Evolutionary conservation across 495 filamentous ascomycete species (phyloP), one percentile per base, ranked within the genome.

Genomic region (Ascobolus immersus): DNA sequence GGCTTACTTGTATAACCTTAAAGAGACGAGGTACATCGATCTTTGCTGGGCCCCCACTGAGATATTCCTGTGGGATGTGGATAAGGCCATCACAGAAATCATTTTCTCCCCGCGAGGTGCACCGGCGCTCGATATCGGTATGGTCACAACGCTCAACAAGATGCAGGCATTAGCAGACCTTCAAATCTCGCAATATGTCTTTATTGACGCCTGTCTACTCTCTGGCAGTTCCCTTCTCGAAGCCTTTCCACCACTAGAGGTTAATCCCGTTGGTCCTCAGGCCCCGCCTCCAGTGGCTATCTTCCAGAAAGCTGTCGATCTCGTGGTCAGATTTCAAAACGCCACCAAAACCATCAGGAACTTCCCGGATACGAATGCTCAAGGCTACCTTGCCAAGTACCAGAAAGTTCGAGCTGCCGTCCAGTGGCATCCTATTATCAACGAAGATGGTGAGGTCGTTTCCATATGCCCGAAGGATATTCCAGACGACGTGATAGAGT

Each of bases 21-120:
- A 74, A 36, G 65, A 72, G 47, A 61, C 67, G 34, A 60, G 69
- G 28, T 70, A 74, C 32, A 61, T 76, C 35, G 76, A 80, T 37
- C 73, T 73, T 13, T 61, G 93, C 39, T 79, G 74, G 52, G 82
- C 79, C 20, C 67, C 79, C 2, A 67, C 80, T n/a, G 82, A 93
- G 50, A 56, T 79, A 12, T 65, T 99, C 38, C 59, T 92, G 17
- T 94, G 84, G 44, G 77, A 80, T 21, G 64, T 84, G 31, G 71
- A 79, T 20, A 78, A 77, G 47, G 55, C 92, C 35, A 79, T 94
- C 44, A 74, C 71, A 17, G 62, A 61, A 20, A 67, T 90, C 36
- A 71, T 91, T 37, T 69, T 69, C 55, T n/a, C n/a, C n/a, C n/a
- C n/a, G n/a, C n/a, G n/a, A n/a, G n/a, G n/a, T n/a, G n/a, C n/a